Base-by-base conservation (phyloP, 306 rosid genomes). In the Gillenia trifoliata region DNA sequence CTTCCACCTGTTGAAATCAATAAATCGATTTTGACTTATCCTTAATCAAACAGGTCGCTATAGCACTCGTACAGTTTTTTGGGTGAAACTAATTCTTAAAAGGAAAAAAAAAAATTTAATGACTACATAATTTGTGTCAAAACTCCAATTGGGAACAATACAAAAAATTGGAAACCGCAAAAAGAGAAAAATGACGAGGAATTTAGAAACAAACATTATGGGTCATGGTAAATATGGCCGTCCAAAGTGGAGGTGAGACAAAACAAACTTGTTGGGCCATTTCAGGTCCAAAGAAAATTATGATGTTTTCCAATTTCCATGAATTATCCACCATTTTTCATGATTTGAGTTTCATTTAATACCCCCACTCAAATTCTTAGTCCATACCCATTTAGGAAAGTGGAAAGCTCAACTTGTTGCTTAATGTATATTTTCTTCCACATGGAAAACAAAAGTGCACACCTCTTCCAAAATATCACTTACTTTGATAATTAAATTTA, bases 381-480 rank as follows among this genome's bases (percentile, higher is more conserved):
- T 89, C 83, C 90, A 86, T 91, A 60, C 96, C 87, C 76, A 83
- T 86, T 89, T 76, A 26, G 97, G 90, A 86, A 93, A 83, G 86
- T 88, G 92, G 95, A 70, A 86, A 55, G 45, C 78, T 70, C 81
- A 77, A 77, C 62, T 49, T 64, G 77, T 70, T 33, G 66, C 71
- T 68, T 20, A 54, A 26, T 47, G 41, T 65, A 55, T 43, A 28
- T 28, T 62, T 68, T 69, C 80, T 54, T 54, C 52, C 20, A 45
- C 52, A 45, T 45, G 52, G 52, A 45, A 45, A 45, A 45, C 52
- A 45, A 13, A 45, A 45, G 19, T 4, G 20, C 52, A 45, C 52
- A 45, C 20, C 52, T 45, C 7, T 13, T 38, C 41, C 41, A 15
- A 45, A 45, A 45, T 45, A 45, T 45, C 52, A 45, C 52, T 15